Base-by-base conservation (phyloP, 768 basidiomycete species). In the Boletus sp. region DNA sequence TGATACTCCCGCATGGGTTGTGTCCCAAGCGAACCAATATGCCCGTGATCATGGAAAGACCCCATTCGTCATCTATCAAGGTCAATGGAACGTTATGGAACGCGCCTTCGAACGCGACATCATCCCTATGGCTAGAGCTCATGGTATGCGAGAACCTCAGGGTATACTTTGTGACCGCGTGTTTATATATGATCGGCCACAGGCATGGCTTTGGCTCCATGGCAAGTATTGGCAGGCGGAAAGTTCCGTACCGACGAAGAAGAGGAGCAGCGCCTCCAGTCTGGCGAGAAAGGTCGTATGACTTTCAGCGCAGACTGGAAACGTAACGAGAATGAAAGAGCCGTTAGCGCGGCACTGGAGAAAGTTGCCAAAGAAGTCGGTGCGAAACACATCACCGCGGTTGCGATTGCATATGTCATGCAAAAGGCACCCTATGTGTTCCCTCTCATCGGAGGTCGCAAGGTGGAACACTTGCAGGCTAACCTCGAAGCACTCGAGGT, bases 11-110 rank as follows among this genome's bases (percentile, higher is more conserved):
- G 79, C 79, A 1, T 81, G 79, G 78, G 57, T 80, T 7, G 79
- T 79, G 17, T 49, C 75, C 14, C 68, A 69, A 19, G 38, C 38
- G 19, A 39, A 39, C 10, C 38, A 19, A n/a, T 39, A 39, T 19
- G 38, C 38, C 38, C 68, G 75, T 1, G 69, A 72, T 29, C 75
- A 81, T 48, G 80, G 72, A 0, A 64, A 79, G 47, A 75, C 78
- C 0, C 80, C 77, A 4, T 84, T 83, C 62, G 69, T 72, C 32
- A 70, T 83, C 30, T 83, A 82, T 64, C 81, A 79, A 69, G 80
- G 77, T 5, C 53, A 43, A 4, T 78, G 75, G 76, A 75, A 70
- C 57, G 64, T 76, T 8, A 59, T 79, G 53, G 54, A 72, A 5
- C 72, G 81, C 29, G 75, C 77, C 35, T 74, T 79, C 44, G 79